A percentile compares a stretch with the other conserved stretches of the same genome.
These are phyloP conservation scores for Pseudozyma tsukubaensis DNA, from an alignment of 1,284 basidiomycete genomes.

Conservation along the genomic window DNA sequence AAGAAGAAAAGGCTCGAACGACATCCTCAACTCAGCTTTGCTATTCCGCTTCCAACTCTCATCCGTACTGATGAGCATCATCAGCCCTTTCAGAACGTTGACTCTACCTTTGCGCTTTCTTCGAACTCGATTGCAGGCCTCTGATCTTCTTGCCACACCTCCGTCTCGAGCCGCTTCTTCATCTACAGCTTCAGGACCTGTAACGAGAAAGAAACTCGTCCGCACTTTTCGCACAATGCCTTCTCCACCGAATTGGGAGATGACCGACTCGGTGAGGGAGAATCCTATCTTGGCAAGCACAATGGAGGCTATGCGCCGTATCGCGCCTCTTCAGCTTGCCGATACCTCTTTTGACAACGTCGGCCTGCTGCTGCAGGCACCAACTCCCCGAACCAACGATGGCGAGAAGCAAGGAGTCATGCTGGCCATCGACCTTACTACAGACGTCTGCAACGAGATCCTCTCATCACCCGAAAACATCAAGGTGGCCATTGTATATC, in stretches of 20 bases:
- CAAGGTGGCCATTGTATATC: constrained; percentile 80
- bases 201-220: no score
- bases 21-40: constrained; percentile 2
- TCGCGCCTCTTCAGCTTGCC: constrained; percentile 61
- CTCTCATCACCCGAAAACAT: constrained; percentile 48
- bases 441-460: constrained; percentile 62
- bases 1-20: constrained; percentile 4
- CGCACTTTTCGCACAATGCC: constrained; percentile 22
- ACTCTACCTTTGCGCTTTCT: not conserved
- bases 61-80: constrained; percentile 14
- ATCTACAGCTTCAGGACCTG: not conserved
- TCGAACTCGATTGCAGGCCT: not conserved
- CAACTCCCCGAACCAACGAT: not conserved
- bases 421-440: constrained; percentile 65
- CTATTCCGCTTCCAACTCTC: not conserved
- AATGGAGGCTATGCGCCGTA: constrained; percentile 42
- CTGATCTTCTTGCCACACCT: not conserved
- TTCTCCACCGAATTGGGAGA: constrained; percentile 46
- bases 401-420: constrained; percentile 52
- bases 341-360: constrained; percentile 66
- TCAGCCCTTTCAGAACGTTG: not conserved
- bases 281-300: constrained; percentile 28
- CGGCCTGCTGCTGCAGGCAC: constrained; percentile 58
- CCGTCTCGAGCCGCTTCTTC: not conserved
- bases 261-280: constrained; percentile 41